A percentile compares a stretch with the other conserved stretches of the same genome.
These are phyloP conservation scores for Diplodia sapinea DNA, from an alignment of 2,329 filamentous ascomycete species.

Conservation along the genomic window DNA sequence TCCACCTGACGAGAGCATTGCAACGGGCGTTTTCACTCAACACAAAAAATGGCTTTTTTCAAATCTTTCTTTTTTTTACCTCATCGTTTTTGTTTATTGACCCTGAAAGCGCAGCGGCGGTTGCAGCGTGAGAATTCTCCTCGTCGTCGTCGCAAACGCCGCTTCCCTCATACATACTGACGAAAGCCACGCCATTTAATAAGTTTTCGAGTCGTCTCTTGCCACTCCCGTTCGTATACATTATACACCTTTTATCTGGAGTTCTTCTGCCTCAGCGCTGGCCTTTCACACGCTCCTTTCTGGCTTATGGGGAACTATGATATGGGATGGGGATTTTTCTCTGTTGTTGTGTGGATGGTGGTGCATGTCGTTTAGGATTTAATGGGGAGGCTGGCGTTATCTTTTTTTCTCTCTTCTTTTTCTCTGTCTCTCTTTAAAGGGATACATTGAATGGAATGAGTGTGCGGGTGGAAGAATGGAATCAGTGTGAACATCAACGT, in stretches of 20 bases:
- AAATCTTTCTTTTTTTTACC: background rate
- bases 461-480: background rate
- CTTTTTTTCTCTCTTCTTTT: background rate
- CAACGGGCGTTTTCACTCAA: slow-evolving; percentile 20
- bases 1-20: slow-evolving; percentile 24
- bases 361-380: background rate
- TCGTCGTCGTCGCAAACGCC: background rate
- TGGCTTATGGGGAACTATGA: background rate
- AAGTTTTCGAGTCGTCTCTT: background rate
- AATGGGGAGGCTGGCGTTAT: background rate
- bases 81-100: background rate
- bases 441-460: background rate
- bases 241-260: background rate
- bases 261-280: background rate
- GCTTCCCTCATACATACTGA: background rate
- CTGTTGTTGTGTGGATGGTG: background rate
- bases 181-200: slow-evolving; percentile 3
- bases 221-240: background rate
- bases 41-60: slow-evolving; percentile 17
- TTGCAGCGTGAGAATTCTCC: background rate
- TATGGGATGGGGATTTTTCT: background rate
- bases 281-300: background rate
- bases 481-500: background rate
- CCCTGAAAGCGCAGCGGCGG: background rate
- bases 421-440: background rate